Conservation (phyloP, 768 basidiomycete genomes). For the Agrocybe praecox region DNA sequence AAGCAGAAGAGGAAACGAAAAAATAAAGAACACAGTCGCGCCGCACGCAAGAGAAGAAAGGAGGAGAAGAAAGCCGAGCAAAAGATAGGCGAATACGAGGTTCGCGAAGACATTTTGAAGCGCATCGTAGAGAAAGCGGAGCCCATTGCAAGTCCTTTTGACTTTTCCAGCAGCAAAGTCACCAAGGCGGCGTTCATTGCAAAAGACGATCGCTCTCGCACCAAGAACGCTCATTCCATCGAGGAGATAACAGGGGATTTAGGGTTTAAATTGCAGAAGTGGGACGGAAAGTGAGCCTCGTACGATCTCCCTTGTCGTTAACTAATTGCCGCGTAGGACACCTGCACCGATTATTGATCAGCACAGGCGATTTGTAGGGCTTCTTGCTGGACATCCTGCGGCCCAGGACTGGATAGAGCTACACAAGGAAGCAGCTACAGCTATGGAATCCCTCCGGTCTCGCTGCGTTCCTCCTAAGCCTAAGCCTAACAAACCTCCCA, state of each 20-base stretch:
- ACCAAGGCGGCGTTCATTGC: background rate
- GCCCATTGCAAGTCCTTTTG: background rate
- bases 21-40: too few relatives aligned
- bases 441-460: background rate
- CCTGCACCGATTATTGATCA: background rate
- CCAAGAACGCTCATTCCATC: background rate
- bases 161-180: too few relatives aligned
- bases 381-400: conserved; percentile 3
- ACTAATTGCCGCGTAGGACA: background rate
- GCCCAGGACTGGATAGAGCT: background rate
- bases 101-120: too few relatives aligned
- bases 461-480: background rate
- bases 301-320: background rate
- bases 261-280: background rate
- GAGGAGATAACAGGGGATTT: background rate
- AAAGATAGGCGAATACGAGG: too few relatives aligned
- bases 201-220: background rate
- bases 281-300: conserved; percentile 6
- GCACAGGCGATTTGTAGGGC: background rate
- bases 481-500: too few relatives aligned
- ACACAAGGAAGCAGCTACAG: background rate
- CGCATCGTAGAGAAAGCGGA: too few relatives aligned
- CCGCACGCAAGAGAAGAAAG: too few relatives aligned
- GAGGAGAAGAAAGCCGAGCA: too few relatives aligned
- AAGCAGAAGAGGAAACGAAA: too few relatives aligned